These are phyloP conservation scores for Macrolepiota albuminosa DNA, from an alignment of 768 basidiomycete genomes.

Conservation along the genomic window DNA sequence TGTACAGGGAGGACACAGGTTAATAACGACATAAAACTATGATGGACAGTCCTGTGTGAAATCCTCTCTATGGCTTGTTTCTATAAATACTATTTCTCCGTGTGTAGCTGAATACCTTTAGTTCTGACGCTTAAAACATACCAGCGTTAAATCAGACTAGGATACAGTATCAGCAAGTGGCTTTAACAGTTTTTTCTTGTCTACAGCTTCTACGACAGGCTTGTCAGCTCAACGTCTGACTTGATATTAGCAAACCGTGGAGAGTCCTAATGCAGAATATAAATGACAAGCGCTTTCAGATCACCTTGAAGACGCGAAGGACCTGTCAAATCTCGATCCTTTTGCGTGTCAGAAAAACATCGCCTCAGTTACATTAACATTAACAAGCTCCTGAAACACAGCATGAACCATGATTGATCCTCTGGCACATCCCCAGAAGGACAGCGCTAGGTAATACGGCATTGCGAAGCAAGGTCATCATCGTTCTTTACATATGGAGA, in stretches of 20 bases:
- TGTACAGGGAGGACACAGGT: neutral
- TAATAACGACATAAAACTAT: neutral
- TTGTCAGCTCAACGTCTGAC: conserved; percentile 8
- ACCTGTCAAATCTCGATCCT: conserved; percentile 3
- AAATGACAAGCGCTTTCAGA: neutral
- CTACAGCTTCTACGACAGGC: conserved; percentile 10
- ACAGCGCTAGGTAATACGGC: neutral
- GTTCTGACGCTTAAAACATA: neutral
- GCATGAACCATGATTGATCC: neutral
- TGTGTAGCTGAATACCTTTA: neutral
- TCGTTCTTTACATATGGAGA: neutral
- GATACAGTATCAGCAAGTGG: conserved; percentile 16
- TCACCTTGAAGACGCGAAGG: neutral
- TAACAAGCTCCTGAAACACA: neutral
- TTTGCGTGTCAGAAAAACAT: conserved; percentile 14
- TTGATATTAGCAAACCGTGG: conserved; percentile 19
- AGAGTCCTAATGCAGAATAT: conserved; percentile 13
- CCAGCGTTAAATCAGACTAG: conserved; percentile 15
- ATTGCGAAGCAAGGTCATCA: no score
- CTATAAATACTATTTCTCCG: neutral
- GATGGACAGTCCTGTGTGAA: neutral
- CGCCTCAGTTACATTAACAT: conserved; percentile 11
- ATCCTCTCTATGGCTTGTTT: neutral
- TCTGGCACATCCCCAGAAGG: neutral
- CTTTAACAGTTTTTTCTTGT: conserved; percentile 18